Base-by-base conservation (phyloP, 257 asterid species). In the Echites panduratus region DNA sequence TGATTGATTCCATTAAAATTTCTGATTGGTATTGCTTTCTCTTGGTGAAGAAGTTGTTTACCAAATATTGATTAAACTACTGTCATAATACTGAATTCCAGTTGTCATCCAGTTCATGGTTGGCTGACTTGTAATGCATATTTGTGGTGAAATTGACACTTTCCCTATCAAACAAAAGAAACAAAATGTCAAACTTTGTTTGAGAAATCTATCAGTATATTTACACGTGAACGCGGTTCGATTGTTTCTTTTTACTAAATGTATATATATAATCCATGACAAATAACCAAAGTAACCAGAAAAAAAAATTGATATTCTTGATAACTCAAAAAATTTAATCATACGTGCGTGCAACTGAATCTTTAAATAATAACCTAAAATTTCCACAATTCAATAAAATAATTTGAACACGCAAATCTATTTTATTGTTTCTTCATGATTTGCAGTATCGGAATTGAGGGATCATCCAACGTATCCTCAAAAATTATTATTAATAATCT, bases 71-170 rank as follows among this genome's bases (percentile, higher is more conserved):
- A 35, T 14, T 62, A 62, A 19, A 19, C 12, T 53, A 22, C 10
- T 52, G 24, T 17, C 26, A 52, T 52, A 6, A 61, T 61, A 16
- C 67, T 62, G 13, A 62, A 62, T 14, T 61, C 44, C 66, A 61
- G 66, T 61, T 61, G 66, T 61, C 66, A 32, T 8, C 45, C 67
- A 61, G 19, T 32, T 29, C 44, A 32, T 29, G 22, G 44, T 62
- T 32, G 45, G 67, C 45, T 32, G 67, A 62, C 67, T 62, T 62
- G 67, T 27, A 5, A 32, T 62, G 13, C 64, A 24, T 58, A 56
- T 24, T 24, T 56, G 32, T 9, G 35, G 63, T 22, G 63, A 56
- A 56, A 56, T 56, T 22, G 62, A 54, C 14, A 22, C n/a, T n/a
- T n/a, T n/a, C n/a, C n/a, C 29, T 14, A 22, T 8, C 62, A 54